A percentile compares a stretch with the other conserved stretches of the same genome.
phyloP scores from a whole-genome alignment of 2,329 filamentous ascomycete species.

The Trichoderma pleuroti region DNA sequence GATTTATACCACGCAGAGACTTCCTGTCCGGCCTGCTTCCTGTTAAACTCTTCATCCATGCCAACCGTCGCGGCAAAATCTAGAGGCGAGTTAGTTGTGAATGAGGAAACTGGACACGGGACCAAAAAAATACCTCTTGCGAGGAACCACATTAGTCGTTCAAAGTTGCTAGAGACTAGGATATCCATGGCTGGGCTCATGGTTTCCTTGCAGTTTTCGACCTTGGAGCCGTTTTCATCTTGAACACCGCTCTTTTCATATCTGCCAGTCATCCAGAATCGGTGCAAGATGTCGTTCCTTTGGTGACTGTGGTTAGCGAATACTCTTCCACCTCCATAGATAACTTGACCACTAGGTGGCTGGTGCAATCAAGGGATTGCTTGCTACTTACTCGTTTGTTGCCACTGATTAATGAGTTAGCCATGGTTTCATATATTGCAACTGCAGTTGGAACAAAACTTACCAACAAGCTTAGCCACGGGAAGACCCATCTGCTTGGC shows the following conservation, averaged over 20 bases:
- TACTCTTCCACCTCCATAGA: too few species aligned
- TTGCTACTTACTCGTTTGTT: conserved; percentile 66
- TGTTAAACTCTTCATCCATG: conserved; percentile 63
- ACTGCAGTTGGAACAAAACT: conserved; percentile 31
- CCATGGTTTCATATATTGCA: not conserved
- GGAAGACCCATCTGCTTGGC: conserved; percentile 87
- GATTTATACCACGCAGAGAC: conserved; percentile 75
- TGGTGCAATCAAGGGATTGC: too few species aligned
- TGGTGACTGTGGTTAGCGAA: not conserved
- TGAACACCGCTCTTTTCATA: conserved; percentile 71
- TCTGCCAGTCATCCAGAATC: conserved; percentile 86
- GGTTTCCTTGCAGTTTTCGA: conserved; percentile 54
- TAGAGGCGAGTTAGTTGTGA: conserved; percentile 56
- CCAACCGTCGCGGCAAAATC: conserved; percentile 48
- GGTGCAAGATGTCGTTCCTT: conserved; percentile 84
- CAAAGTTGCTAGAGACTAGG: conserved; percentile 93
- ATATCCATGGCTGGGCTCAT: conserved; percentile 97
- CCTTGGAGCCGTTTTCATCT: conserved; percentile 39
- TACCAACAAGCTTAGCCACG: conserved; percentile 81
- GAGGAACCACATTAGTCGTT: conserved; percentile 91
- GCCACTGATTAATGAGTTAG: not conserved
- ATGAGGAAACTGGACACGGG: not conserved
- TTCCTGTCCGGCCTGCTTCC: conserved; percentile 68
- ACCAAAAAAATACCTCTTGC: conserved; percentile 38
- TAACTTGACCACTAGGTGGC: not conserved